These are phyloP conservation scores for Trichoderma sp. DNA, from an alignment of 2,329 filamentous ascomycete genomes.

Conservation along the genomic window DNA sequence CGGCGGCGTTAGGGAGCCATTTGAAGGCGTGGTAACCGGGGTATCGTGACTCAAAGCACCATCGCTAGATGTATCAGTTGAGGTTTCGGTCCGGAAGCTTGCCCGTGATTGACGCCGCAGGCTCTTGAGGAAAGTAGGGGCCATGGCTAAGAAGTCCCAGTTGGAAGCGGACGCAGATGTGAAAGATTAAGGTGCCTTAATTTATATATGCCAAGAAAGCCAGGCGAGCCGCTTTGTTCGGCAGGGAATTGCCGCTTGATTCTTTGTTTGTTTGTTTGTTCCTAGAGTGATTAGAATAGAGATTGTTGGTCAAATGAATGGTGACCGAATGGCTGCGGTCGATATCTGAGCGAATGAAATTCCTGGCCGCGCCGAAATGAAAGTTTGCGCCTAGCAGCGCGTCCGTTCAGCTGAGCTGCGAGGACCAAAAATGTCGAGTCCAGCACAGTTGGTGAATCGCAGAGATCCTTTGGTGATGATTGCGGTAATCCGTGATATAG, in stretches of 20 bases:
- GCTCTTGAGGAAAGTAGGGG: conserved; percentile 70
- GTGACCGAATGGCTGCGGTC: conserved; percentile 2
- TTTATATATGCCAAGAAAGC: neutral
- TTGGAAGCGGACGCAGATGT: neutral
- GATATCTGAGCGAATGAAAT: conserved; percentile 1
- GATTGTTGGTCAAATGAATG: conserved; percentile 19
- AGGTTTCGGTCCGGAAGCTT: conserved; percentile 69
- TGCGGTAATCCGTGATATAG: conserved; percentile 21
- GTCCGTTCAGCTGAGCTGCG: neutral
- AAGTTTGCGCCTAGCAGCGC: neutral
- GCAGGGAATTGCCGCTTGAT: conserved; percentile 6
- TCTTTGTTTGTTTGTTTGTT: conserved; percentile 19
- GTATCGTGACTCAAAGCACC: conserved; percentile 61
- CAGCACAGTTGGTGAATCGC: conserved; percentile 14
- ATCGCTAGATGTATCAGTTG: conserved; percentile 65
- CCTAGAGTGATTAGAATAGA: conserved; percentile 1
- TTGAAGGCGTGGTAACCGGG: conserved; percentile 64
- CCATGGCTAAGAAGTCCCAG: conserved; percentile 47
- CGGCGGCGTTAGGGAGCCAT: conserved; percentile 74
- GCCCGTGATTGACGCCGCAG: conserved; percentile 76
- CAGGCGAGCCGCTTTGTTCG: neutral
- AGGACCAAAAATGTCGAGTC: neutral
- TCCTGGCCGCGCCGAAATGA: conserved; percentile 6
- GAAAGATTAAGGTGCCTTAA: neutral
- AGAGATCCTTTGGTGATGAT: neutral